Conservation (phyloP, 768 basidiomycete species). For the Boletus rufocinnamomeus region DNA sequence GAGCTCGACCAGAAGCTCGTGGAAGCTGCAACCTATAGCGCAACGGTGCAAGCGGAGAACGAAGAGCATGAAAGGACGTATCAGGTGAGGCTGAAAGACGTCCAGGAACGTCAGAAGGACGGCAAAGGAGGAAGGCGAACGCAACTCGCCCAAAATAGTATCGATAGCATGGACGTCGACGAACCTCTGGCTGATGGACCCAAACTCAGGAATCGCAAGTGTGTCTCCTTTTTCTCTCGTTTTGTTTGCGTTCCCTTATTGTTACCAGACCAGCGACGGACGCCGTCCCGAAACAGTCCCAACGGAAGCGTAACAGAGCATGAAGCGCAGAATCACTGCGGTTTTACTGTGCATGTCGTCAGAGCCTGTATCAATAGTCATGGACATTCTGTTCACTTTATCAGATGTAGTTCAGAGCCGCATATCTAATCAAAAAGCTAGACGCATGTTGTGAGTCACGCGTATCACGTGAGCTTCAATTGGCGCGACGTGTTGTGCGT, state of each 20-base stretch:
- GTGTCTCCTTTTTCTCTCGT: conserved; percentile 29
- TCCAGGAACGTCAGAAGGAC: conserved; percentile 65
- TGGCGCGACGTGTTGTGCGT: conserved; percentile 27
- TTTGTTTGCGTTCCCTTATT: background rate
- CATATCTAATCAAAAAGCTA: background rate
- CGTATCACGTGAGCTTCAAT: conserved; percentile 36
- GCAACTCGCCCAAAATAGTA: conserved; percentile 15
- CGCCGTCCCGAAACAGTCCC: conserved; percentile 45
- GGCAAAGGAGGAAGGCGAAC: conserved; percentile 41
- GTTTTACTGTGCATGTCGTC: background rate
- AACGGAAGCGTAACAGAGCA: conserved; percentile 61
- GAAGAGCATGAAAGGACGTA: conserved; percentile 58
- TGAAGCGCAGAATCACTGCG: conserved; percentile 21
- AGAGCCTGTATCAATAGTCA: conserved; percentile 15
- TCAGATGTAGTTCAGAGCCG: background rate
- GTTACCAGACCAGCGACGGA: conserved; percentile 39
- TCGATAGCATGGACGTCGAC: conserved; percentile 66
- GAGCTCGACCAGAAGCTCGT: conserved; percentile 73
- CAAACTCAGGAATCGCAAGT: conserved; percentile 63
- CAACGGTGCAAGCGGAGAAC: conserved; percentile 41
- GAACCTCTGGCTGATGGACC: conserved; percentile 50
- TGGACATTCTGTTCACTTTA: background rate
- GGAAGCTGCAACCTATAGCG: conserved; percentile 49
- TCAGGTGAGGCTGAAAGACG: conserved; percentile 58
- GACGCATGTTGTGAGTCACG: background rate